A percentile compares a stretch with the other conserved stretches of the same genome.
These are phyloP conservation scores for Cucumis melo DNA, from an alignment of 306 rosid genomes.

Conservation along the genomic window DNA sequence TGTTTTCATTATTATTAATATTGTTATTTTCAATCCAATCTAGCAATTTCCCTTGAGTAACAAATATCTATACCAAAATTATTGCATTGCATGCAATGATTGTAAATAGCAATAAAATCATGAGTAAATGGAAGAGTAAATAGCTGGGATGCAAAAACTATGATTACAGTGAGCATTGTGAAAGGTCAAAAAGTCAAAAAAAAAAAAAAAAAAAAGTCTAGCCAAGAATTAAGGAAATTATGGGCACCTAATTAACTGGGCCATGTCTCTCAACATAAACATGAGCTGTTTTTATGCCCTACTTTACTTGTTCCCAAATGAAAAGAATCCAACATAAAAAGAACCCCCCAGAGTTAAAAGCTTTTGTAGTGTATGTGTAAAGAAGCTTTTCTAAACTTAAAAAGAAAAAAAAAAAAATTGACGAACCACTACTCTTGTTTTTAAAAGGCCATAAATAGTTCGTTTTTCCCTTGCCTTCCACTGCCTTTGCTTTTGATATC, in stretches of 20 bases:
- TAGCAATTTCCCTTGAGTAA: not conserved
- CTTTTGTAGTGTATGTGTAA: slow-evolving; percentile 15
- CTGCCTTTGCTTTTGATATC: not conserved
- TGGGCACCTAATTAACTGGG: slow-evolving; percentile 3
- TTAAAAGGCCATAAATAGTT: slow-evolving; percentile 6
- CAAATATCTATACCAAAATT: not conserved
- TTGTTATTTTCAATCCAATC: too few relatives aligned
- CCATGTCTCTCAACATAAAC: slow-evolving; percentile 9
- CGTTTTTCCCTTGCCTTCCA: not conserved
- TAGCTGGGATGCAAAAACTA: too few relatives aligned
- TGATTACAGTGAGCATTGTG: too few relatives aligned
- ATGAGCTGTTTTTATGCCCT: slow-evolving; percentile 51
- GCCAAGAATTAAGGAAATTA: too few relatives aligned
- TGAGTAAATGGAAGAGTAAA: too few relatives aligned
- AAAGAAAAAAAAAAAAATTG: too few relatives aligned
- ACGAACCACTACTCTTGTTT: not conserved
- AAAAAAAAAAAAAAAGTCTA: too few relatives aligned
- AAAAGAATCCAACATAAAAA: slow-evolving; percentile 46
- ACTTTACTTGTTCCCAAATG: slow-evolving; percentile 41
- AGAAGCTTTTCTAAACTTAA: slow-evolving; percentile 17
- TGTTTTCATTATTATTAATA: too few relatives aligned
- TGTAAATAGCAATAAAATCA: too few relatives aligned
- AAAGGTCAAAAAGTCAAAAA: too few relatives aligned
- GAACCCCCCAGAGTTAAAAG: slow-evolving; percentile 19
- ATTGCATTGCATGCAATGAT: too few relatives aligned